phyloP scores from a whole-genome alignment of 73 alveolate species.

The Blepharisma stoltei region DNA sequence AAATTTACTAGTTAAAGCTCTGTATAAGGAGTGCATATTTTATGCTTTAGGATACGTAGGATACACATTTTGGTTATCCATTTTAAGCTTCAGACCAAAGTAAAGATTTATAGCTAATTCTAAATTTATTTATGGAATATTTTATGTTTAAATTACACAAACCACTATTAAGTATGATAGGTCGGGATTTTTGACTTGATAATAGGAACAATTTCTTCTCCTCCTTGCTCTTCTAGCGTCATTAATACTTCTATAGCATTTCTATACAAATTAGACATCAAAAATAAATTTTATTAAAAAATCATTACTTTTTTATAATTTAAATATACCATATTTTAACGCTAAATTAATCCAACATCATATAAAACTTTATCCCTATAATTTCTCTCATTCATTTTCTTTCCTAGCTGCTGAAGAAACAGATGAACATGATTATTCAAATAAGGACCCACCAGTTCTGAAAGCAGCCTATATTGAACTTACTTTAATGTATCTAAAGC shows the following conservation, averaged over 20 bases:
- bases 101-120: too few relatives aligned
- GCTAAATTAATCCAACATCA: too few relatives aligned
- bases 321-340: neutral
- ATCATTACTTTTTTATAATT: too few relatives aligned
- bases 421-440: constrained; percentile 60
- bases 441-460: constrained; percentile 62
- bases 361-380: neutral
- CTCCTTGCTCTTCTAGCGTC: constrained; percentile 53
- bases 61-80: too few relatives aligned
- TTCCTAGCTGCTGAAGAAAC: constrained; percentile 59
- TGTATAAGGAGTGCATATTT: too few relatives aligned
- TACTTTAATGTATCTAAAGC: constrained; percentile 60
- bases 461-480: constrained; percentile 36
- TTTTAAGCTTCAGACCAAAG: too few relatives aligned
- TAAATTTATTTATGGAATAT: too few relatives aligned
- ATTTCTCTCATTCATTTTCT: constrained; percentile 55
- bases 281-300: neutral
- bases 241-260: constrained; percentile 36
- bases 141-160: too few relatives aligned
- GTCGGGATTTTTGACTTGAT: constrained; percentile 24
- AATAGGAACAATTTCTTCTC: constrained; percentile 12
- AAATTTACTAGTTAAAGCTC: too few relatives aligned
- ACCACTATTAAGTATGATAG: neutral
- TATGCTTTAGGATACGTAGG: too few relatives aligned
- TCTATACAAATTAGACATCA: constrained; percentile 16